Base-by-base conservation (phyloP, 2,329 filamentous ascomycete species). In the Aspergillus persii region DNA sequence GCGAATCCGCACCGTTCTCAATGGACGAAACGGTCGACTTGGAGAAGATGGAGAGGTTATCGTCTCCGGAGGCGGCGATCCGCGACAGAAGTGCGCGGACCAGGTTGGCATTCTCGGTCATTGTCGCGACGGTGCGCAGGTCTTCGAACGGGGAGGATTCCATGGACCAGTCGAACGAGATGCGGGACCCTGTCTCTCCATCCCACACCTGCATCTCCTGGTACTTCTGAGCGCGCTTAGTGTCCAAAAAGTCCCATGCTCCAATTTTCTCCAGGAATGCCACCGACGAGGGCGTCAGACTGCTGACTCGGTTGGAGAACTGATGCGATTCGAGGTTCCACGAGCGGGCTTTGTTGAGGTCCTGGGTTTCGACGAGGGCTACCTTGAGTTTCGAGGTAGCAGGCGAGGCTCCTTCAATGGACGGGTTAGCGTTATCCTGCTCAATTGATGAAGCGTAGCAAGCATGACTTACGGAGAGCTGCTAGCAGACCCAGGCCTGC, bases 121-220 rank as follows among this genome's bases (percentile, higher is more conserved):
- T 99, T 73, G 95, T 96, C 8, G 95, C 95, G 66, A 99, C 92
- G 1, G 87, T 90, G 61, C 81, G 79, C 65, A 76, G 60, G 64
- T 84, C 71, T 79, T 78, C 76, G 67, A 77, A 76, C 50, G 77
- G 72, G 51, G 76, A 73, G 26, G 68, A 76, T 57, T 81, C 79
- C 41, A 79, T 73, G 4, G 78, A 78, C 89, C 88, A 90, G 77
- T 95, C 90, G 75, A 99, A 99, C 66, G 91, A 89, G 73, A 99
- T 95, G 67, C 88, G 86, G 39, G 92, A 91, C 60, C 87, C 92
- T 46, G 90, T 91, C 58, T 96, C 86, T 62, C 94, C 96, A 74
- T 99, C 95, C 95, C 96, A 99, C 33, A 98, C 95, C 74, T 96
- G 90, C 95, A 99, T 99, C 68, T 94, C 90, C 60, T 96, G 88